These are phyloP conservation scores for Yamadazyma sp. DNA, from an alignment of 805 yeast genomes.

Conservation along the genomic window DNA sequence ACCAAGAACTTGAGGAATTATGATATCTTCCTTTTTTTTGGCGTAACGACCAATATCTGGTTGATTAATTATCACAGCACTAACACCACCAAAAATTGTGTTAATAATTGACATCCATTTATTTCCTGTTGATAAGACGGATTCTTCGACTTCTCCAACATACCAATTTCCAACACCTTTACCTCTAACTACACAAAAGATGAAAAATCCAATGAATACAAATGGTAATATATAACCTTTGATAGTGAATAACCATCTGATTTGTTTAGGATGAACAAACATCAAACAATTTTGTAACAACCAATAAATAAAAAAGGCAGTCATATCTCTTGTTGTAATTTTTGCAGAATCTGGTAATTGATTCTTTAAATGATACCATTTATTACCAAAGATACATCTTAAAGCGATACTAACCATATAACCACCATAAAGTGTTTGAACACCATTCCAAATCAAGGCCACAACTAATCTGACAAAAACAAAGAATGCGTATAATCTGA, in stretches of 20 bases:
- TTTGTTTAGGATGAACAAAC: slow-evolving; percentile 14
- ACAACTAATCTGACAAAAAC: slow-evolving; percentile 12
- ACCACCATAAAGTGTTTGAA: slow-evolving; percentile 12
- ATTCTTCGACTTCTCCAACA: slow-evolving; percentile 5
- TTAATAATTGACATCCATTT: slow-evolving; percentile 13
- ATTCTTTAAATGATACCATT: slow-evolving; percentile 11
- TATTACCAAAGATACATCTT: slow-evolving; percentile 12
- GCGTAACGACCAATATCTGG: slow-evolving; percentile 15
- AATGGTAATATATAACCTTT: slow-evolving; percentile 11
- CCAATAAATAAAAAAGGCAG: slow-evolving; percentile 11
- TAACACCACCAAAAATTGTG: slow-evolving; percentile 12
- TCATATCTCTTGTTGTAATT: slow-evolving; percentile 9
- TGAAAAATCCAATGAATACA: slow-evolving; percentile 12
- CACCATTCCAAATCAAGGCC: slow-evolving; percentile 13
- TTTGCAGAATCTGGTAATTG: slow-evolving; percentile 11
- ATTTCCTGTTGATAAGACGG: slow-evolving; percentile 7
- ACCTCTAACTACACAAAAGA: slow-evolving; percentile 12
- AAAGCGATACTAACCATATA: slow-evolving; percentile 5
- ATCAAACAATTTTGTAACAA: slow-evolving; percentile 12
- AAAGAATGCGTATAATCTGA: slow-evolving; percentile 9
- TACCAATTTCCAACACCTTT: slow-evolving; percentile 13
- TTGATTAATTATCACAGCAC: slow-evolving; percentile 15
- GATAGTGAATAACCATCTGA: slow-evolving; percentile 11
- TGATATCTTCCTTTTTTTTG: slow-evolving; percentile 10
- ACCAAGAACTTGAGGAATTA: slow-evolving; percentile 13